Evolutionary conservation across 441 rosid species (phyloP).

Genomic region (Theobroma grandiflorum): DNA sequence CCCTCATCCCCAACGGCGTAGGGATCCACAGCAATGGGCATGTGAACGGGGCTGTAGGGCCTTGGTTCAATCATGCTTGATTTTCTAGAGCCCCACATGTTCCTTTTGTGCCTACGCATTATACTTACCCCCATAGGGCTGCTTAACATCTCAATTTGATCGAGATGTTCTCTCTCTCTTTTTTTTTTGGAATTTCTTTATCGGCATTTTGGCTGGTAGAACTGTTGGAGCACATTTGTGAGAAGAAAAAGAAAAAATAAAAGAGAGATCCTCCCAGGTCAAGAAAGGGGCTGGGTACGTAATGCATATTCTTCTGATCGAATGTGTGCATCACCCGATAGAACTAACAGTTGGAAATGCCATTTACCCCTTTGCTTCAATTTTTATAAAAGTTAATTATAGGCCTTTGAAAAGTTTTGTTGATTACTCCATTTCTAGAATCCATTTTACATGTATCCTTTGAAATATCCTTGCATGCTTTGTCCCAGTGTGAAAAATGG

Average conservation of each 20-base stretch:
- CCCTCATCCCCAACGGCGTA: slow-evolving; percentile 76
- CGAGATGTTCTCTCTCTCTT: slow-evolving; percentile 32
- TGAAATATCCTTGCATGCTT: too few relatives aligned
- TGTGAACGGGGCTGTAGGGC: slow-evolving; percentile 79
- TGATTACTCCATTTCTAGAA: not conserved
- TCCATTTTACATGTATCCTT: too few relatives aligned
- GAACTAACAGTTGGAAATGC: slow-evolving; percentile 61
- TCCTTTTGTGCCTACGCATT: slow-evolving; percentile 29
- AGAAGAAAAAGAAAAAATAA: slow-evolving; percentile 23
- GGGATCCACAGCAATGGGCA: slow-evolving; percentile 80
- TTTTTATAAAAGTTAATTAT: slow-evolving; percentile 32
- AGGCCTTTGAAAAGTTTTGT: slow-evolving; percentile 44
- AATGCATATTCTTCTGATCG: slow-evolving; percentile 22
- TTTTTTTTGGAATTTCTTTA: slow-evolving; percentile 35
- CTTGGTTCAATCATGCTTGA: slow-evolving; percentile 87
- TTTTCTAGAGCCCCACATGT: slow-evolving; percentile 29
- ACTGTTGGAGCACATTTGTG: slow-evolving; percentile 41
- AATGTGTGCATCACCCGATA: slow-evolving; percentile 38
- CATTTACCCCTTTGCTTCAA: slow-evolving; percentile 20
- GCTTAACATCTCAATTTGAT: slow-evolving; percentile 31
- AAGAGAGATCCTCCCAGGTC: slow-evolving; percentile 17
- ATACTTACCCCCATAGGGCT: slow-evolving; percentile 16
- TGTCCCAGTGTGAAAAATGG: too few relatives aligned
- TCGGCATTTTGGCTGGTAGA: slow-evolving; percentile 60
- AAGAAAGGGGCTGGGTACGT: slow-evolving; percentile 28